Percentiles rank a stretch among this genome's conserved stretches.
Conservation (phyloP, 2,329 filamentous ascomycete species). For the Monascus ruber region DNA sequence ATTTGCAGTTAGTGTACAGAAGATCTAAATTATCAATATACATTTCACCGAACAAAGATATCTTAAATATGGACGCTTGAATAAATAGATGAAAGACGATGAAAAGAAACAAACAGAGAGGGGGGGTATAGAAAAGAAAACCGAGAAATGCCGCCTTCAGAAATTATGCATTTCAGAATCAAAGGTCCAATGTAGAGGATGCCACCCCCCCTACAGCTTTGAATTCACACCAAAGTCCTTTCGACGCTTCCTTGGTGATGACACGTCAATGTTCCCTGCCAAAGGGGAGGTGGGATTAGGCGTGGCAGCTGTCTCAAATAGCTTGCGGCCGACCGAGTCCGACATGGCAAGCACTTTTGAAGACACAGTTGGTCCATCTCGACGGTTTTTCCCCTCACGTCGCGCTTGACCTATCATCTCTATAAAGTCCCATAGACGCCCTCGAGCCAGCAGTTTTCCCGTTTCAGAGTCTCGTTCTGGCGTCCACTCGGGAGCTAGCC, state of each 20-base stretch:
- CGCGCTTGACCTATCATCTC: slow-evolving; percentile 74
- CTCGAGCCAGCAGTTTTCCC: slow-evolving; percentile 54
- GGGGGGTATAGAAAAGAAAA: no score
- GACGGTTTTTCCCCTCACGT: slow-evolving; percentile 86
- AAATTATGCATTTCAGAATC: no score
- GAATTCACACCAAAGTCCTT: slow-evolving; percentile 25
- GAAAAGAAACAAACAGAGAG: no score
- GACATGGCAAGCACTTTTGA: slow-evolving; percentile 67
- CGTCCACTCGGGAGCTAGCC: slow-evolving; percentile 63
- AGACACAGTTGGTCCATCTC: slow-evolving; percentile 84
- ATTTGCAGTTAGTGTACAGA: no score
- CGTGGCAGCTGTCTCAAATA: slow-evolving; percentile 44
- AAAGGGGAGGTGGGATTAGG: slow-evolving; percentile 9
- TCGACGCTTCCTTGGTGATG: slow-evolving; percentile 24
- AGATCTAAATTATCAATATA: no score
- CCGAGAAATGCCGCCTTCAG: no score
- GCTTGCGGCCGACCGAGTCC: slow-evolving; percentile 56
- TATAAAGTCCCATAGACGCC: slow-evolving; percentile 81
- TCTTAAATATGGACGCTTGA: no score
- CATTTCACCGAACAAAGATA: no score
- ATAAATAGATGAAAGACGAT: no score
- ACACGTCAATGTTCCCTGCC: slow-evolving; percentile 15
- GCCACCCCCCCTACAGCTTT: slow-evolving; percentile 13
- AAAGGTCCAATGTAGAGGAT: no score
- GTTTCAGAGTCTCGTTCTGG: slow-evolving; percentile 53